Conservation (phyloP, 2,329 filamentous ascomycete genomes). For the Neopestalotiopsis sp. region DNA sequence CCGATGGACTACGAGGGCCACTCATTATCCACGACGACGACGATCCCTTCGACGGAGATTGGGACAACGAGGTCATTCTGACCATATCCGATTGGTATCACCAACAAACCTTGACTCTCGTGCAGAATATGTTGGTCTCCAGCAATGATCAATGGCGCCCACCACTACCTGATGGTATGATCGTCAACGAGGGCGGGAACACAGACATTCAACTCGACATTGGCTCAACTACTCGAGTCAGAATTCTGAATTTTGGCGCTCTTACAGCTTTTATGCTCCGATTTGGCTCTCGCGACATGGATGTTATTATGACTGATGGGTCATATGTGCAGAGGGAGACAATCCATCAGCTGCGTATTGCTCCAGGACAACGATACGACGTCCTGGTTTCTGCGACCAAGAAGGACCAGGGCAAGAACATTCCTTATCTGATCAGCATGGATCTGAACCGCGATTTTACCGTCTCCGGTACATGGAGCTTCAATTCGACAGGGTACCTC, state of each 20-base stretch:
- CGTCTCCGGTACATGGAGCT: constrained; percentile 33
- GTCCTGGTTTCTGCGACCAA: constrained; percentile 48
- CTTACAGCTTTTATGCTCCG: constrained; percentile 48
- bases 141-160: constrained; percentile 45
- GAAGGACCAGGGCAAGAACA: constrained; percentile 41
- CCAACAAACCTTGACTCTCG: constrained; percentile 40
- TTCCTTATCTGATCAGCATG: constrained; percentile 47
- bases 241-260: constrained; percentile 51
- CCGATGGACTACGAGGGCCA: constrained; percentile 68
- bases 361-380: constrained; percentile 52
- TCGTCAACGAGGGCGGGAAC: constrained; percentile 49
- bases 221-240: constrained; percentile 52
- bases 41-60: constrained; percentile 55
- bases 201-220: constrained; percentile 42
- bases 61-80: constrained; percentile 64
- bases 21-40: constrained; percentile 64
- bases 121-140: constrained; percentile 44
- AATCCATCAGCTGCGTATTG: constrained; percentile 44
- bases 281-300: constrained; percentile 49
- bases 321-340: constrained; percentile 43
- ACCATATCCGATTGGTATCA: constrained; percentile 62
- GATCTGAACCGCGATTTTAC: constrained; percentile 50
- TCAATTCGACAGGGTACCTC: constrained; percentile 51
- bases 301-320: constrained; percentile 49
- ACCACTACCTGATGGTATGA: constrained; percentile 44